Conservation (phyloP, 208 protist genomes). For the Hexamita inflata region DNA sequence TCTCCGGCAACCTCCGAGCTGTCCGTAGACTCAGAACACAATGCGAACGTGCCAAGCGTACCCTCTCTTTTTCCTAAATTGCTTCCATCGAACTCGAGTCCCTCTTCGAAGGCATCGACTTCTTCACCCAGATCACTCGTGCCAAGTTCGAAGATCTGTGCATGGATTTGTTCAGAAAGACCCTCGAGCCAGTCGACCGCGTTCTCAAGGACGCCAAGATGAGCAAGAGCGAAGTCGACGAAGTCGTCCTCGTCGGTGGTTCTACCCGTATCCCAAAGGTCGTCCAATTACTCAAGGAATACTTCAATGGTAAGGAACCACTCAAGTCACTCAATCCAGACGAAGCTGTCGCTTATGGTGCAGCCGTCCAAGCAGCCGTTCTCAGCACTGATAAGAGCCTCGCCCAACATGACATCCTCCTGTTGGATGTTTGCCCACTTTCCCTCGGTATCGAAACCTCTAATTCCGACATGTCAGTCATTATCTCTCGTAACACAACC, state of each 20-base stretch:
- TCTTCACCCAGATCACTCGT: neutral
- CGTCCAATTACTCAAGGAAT: neutral
- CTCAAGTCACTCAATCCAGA: constrained; percentile 32
- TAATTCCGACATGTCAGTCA: constrained; percentile 72
- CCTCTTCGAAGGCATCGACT: neutral
- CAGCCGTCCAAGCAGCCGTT: constrained; percentile 34
- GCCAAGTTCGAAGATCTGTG: neutral
- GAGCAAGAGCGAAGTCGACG: constrained; percentile 72
- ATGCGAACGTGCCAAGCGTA: neutral
- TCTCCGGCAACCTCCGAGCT: neutral
- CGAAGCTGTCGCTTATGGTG: constrained; percentile 38
- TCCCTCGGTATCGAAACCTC: constrained; percentile 74
- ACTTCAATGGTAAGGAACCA: neutral
- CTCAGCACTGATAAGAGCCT: constrained; percentile 47
- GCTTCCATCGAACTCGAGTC: neutral
- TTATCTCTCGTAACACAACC: constrained; percentile 70
- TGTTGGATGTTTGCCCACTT: constrained; percentile 80
- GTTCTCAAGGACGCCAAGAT: constrained; percentile 73
- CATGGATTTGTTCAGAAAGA: constrained; percentile 66
- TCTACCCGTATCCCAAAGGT: constrained; percentile 63
- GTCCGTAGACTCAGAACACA: neutral
- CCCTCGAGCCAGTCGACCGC: constrained; percentile 66
- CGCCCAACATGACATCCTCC: constrained; percentile 62
- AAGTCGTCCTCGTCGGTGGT: constrained; percentile 83
- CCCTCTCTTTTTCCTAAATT: neutral